Base-by-base conservation (phyloP, 257 asterid genomes). In the Linaria vulgaris region DNA sequence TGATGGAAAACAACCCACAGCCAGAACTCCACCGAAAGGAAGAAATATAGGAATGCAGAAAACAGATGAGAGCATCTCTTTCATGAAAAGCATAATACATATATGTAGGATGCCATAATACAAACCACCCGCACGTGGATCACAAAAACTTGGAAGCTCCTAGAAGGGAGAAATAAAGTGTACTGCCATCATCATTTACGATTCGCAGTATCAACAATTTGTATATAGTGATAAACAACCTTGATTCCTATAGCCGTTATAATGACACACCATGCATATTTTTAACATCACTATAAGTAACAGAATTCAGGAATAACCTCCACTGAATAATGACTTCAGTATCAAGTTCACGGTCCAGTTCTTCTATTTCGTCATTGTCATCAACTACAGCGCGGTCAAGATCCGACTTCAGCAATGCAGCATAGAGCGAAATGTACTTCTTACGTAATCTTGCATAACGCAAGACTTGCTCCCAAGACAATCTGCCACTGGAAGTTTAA, bases 381-480 rank as follows among this genome's bases (percentile, higher is more conserved):
- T 87, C 94, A 77, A 83, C 77, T 55, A 79, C 77, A 23, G 69
- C 71, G 17, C 85, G 90, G 39, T 82, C 96, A 71, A 80, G 85
- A 78, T 92, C 94, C 16, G 95, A 79, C 60, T 77, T 92, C 66
- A 92, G 90, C 73, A 87, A 62, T 61, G 87, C 76, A 49, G 97
- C 99, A 78, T 92, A 89, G 37, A 82, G 76, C 60, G 94, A 78
- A 58, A 92, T 85, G 80, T 92, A 92, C 60, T 83, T 83, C 84
- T 89, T 92, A 43, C 94, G 96, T 66, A 89, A 77, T 44, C 81
- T 77, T 61, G 96, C 80, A 70, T 89, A 79, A 39, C 80, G 79
- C 71, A 92, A 68, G 76, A 92, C 95, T 73, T 89, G 99, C 76
- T 89, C 96, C 99, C 99, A 92, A 19, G 96, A 84, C 80, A 87